phyloP scores from a whole-genome alignment of 768 basidiomycete genomes.

The Xanthoconium stramineum region DNA sequence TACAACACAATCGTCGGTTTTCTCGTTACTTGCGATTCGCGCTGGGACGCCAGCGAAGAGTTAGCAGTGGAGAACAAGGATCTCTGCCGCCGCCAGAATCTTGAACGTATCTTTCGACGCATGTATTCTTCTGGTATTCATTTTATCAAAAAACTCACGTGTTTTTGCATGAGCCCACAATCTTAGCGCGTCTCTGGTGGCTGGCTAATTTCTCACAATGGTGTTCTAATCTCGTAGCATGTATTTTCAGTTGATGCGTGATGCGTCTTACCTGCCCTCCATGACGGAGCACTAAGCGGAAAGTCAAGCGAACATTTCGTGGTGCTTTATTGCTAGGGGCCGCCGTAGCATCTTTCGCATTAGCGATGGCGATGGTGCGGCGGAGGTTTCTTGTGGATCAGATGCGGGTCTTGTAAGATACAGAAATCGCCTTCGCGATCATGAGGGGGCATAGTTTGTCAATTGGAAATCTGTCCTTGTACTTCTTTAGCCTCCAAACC shows the following conservation, averaged over 20 bases:
- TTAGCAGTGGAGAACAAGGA: conserved; percentile 33
- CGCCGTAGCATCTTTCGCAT: background rate
- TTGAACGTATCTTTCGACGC: conserved; percentile 1
- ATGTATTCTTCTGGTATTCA: background rate
- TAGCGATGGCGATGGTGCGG: no score
- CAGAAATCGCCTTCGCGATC: background rate
- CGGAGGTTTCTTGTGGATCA: background rate
- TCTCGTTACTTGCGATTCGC: conserved; percentile 58
- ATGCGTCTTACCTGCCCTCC: background rate
- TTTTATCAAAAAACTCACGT: background rate
- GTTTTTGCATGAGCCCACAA: background rate
- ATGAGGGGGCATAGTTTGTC: background rate
- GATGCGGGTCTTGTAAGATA: background rate
- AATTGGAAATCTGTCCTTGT: background rate
- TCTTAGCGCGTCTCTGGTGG: background rate
- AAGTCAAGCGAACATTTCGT: background rate
- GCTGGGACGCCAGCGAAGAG: conserved; percentile 44
- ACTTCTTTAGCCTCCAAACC: conserved; percentile 50
- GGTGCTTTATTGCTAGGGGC: background rate
- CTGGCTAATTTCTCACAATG: background rate
- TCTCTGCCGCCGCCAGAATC: conserved; percentile 2
- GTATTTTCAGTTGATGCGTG: background rate
- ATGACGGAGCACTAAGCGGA: background rate
- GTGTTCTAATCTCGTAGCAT: background rate
- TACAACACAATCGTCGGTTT: conserved; percentile 44